These are phyloP conservation scores for Cantharellus cinnabarinus DNA, from an alignment of 768 basidiomycete species.

Conservation along the genomic window DNA sequence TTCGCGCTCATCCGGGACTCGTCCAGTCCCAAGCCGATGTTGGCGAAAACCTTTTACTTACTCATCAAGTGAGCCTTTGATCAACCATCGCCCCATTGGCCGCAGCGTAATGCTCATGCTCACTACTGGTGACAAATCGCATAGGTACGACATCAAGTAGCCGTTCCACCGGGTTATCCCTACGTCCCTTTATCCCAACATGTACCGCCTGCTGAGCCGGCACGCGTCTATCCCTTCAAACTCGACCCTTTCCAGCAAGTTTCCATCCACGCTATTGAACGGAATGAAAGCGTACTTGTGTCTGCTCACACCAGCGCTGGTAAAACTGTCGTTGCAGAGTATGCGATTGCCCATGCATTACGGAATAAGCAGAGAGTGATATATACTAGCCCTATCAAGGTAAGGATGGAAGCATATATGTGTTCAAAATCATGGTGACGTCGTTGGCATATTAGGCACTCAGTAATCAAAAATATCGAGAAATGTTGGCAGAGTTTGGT, in stretches of 20 bases:
- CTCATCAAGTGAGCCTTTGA: conserved; percentile 42
- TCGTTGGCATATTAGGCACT: conserved; percentile 45
- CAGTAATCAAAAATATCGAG: conserved; percentile 97
- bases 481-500: conserved; percentile 90
- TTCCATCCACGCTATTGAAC: conserved; percentile 83
- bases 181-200: conserved; percentile 84
- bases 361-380: conserved; percentile 89
- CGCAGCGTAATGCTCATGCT: not conserved
- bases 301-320: conserved; percentile 98
- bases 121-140: not conserved
- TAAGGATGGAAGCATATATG: conserved; percentile 18
- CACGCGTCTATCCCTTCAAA: conserved; percentile 83
- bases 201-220: conserved; percentile 77
- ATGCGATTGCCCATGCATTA: conserved; percentile 93
- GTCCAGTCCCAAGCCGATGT: conserved; percentile 40
- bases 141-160: conserved; percentile 89
- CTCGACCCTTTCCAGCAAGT: conserved; percentile 96
- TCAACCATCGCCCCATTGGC: not conserved
- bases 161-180: conserved; percentile 77
- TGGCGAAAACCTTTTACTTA: conserved; percentile 51
- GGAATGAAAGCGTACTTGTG: conserved; percentile 93
- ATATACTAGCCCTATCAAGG: conserved; percentile 99
- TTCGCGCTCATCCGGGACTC: conserved; percentile 73
- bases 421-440: not conserved
- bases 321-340: conserved; percentile 98